These are phyloP conservation scores for Colletotrichum echinochloae DNA, from an alignment of 2,329 filamentous ascomycete species.

Conservation along the genomic window DNA sequence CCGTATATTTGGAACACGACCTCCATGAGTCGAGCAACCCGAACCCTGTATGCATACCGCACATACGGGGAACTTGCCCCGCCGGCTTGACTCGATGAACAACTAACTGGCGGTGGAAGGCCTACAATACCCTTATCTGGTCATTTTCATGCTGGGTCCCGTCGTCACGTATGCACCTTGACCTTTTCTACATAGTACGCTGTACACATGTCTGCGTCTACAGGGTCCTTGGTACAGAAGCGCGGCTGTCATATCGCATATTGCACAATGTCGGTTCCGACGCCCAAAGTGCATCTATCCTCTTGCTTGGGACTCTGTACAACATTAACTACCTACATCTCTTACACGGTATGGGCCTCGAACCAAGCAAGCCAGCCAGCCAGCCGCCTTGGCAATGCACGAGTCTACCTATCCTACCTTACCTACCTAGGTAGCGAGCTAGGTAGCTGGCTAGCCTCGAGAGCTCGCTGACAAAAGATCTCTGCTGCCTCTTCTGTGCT, in stretches of 20 bases:
- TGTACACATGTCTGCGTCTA: neutral
- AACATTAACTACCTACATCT: too few species aligned
- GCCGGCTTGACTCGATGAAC: conserved; percentile 23
- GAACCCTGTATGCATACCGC: neutral
- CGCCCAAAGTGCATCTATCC: neutral
- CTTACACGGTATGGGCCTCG: neutral
- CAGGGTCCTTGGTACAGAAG: too few species aligned
- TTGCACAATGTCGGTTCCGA: neutral
- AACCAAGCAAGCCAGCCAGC: too few species aligned
- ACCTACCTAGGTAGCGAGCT: too few species aligned
- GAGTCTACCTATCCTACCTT: too few species aligned
- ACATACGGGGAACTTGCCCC: neutral
- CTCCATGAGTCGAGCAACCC: neutral
- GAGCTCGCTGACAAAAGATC: conserved; percentile 7
- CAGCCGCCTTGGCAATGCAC: neutral
- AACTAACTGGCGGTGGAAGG: neutral
- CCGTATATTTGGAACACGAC: too few species aligned
- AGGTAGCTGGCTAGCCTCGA: conserved; percentile 3
- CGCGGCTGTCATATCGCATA: neutral
- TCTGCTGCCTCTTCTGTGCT: neutral
- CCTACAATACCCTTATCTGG: neutral
- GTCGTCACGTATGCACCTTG: too few species aligned
- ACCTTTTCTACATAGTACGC: neutral
- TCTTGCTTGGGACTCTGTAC: neutral
- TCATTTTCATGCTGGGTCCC: neutral